These are phyloP conservation scores for Pseudocercospora fijiensis DNA, from an alignment of 2,329 filamentous ascomycete species.

Conservation along the genomic window DNA sequence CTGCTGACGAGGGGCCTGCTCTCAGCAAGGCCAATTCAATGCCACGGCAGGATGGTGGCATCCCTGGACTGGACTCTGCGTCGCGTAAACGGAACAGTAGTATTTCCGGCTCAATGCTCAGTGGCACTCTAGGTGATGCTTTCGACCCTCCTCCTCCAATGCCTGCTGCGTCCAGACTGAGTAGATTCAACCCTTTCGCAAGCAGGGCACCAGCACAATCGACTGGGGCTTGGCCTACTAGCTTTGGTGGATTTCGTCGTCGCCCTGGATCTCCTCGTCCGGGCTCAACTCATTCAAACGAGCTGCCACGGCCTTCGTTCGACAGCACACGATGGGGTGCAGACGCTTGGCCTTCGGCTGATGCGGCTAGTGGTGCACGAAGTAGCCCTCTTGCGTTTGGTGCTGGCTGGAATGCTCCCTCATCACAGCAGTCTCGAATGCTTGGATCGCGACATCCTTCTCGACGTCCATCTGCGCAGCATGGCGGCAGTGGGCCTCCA, in stretches of 20 bases:
- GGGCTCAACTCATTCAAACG: slow-evolving; percentile 49
- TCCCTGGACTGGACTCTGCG: slow-evolving; percentile 35
- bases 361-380: slow-evolving; percentile 36
- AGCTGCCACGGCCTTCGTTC: slow-evolving; percentile 73
- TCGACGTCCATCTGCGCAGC: slow-evolving; percentile 75
- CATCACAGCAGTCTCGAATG: slow-evolving; percentile 51
- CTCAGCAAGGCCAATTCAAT: slow-evolving; percentile 64
- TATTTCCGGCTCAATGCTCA: slow-evolving; percentile 49
- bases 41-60: slow-evolving; percentile 55
- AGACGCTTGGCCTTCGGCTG: slow-evolving; percentile 34
- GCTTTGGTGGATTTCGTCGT: slow-evolving; percentile 27
- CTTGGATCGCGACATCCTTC: slow-evolving; percentile 68
- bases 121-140: slow-evolving; percentile 40
- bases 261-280: slow-evolving; percentile 59
- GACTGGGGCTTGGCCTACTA: slow-evolving; percentile 44
- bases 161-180: slow-evolving; percentile 28
- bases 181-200: slow-evolving; percentile 4
- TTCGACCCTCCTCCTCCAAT: slow-evolving; percentile 23
- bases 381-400: slow-evolving; percentile 42
- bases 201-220: slow-evolving; percentile 1
- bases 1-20: slow-evolving; percentile 66
- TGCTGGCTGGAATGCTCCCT: slow-evolving; percentile 45
- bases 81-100: slow-evolving; percentile 53
- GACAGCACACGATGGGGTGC: slow-evolving; percentile 61
- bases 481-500: slow-evolving; percentile 66